A percentile compares a stretch with the other conserved stretches of the same genome.
phyloP scores from a whole-genome alignment of 257 asterid species.

The Solanum peruvianum region DNA sequence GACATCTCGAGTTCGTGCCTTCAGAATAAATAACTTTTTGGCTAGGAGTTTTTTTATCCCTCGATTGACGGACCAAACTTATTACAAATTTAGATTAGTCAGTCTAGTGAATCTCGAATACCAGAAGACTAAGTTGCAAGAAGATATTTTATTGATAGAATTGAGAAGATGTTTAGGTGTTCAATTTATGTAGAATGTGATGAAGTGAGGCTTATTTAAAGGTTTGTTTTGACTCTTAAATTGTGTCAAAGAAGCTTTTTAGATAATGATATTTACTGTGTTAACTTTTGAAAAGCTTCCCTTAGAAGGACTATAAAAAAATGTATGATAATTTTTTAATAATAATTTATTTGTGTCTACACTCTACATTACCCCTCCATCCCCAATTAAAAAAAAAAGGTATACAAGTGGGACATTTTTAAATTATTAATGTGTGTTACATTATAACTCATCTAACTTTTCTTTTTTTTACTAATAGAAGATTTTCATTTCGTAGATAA shows the following conservation, averaged over 20 bases:
- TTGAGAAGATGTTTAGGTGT: neutral
- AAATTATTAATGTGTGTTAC: neutral
- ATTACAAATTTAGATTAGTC: accelerated
- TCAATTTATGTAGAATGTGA: neutral
- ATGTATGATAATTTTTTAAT: neutral
- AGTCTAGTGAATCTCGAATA: neutral
- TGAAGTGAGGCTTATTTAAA: neutral
- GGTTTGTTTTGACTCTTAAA: neutral
- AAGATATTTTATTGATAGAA: neutral
- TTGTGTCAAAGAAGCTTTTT: constrained; percentile 25
- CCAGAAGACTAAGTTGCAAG: neutral
- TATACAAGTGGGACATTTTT: neutral
- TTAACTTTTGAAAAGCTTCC: neutral
- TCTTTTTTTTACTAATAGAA: no score
- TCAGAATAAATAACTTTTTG: accelerated
- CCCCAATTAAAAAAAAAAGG: neutral
- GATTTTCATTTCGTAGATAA: neutral
- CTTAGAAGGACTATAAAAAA: neutral
- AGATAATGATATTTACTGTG: neutral
- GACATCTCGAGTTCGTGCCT: neutral
- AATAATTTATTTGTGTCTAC: neutral
- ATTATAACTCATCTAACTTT: neutral
- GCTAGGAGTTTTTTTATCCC: no score
- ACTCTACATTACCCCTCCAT: neutral
- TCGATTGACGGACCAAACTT: neutral